phyloP scores from a whole-genome alignment of 192 early-diverging fungal genomes.

The Dissophora ornata region DNA sequence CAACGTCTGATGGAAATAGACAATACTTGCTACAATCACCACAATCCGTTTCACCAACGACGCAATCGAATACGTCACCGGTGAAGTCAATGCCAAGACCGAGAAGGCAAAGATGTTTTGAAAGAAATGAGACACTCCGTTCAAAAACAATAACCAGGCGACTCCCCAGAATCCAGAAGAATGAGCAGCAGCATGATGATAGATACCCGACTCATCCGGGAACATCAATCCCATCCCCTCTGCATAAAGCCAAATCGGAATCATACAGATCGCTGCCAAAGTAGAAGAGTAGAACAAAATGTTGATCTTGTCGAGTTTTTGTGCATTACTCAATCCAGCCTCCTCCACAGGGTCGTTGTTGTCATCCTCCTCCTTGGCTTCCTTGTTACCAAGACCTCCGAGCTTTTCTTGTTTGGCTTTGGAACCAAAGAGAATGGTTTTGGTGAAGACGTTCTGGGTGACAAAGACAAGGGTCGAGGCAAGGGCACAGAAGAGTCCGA shows the following conservation, averaged over 20 bases:
- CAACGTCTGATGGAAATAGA: conserved; percentile 86
- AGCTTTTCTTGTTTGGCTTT: conserved; percentile 40
- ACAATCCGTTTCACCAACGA: conserved; percentile 91
- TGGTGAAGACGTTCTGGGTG: conserved; percentile 88
- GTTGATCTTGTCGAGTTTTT: conserved; percentile 89
- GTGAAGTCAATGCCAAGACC: conserved; percentile 77
- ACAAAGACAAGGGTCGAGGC: conserved; percentile 86
- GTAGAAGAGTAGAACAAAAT: conserved; percentile 85
- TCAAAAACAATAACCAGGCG: conserved; percentile 72
- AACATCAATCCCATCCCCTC: conserved; percentile 68
- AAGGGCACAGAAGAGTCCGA: conserved; percentile 82
- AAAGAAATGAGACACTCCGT: conserved; percentile 84
- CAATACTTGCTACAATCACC: conserved; percentile 85
- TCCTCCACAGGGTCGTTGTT: conserved; percentile 36
- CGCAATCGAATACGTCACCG: conserved; percentile 90
- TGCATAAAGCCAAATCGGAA: conserved; percentile 82
- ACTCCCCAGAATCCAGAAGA: conserved; percentile 51
- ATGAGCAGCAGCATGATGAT: conserved; percentile 26
- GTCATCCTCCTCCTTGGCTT: conserved; percentile 24
- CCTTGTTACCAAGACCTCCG: conserved; percentile 42
- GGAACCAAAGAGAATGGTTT: conserved; percentile 74
- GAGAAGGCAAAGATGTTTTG: conserved; percentile 87
- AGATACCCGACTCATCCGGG: conserved; percentile 22
- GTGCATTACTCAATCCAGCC: conserved; percentile 47
- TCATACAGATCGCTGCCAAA: conserved; percentile 80